Evolutionary conservation across 768 basidiomycete genomes (phyloP).

Genomic region (Kockovaella imperatae): DNA sequence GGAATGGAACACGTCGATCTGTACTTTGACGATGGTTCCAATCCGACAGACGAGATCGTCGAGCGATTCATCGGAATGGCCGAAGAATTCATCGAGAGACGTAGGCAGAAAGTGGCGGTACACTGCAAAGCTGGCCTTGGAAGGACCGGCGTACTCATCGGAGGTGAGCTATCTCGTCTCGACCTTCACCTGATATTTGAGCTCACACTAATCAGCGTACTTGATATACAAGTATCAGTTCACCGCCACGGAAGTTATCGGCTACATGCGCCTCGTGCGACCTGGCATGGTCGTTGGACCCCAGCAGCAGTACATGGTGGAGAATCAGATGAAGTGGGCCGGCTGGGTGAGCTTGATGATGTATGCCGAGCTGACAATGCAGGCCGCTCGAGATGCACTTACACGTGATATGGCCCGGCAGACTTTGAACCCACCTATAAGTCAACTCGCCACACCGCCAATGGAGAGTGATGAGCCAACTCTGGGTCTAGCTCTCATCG

Average conservation of each 20-base stretch:
- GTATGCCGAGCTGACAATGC: neutral
- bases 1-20: slow-evolving; percentile 48
- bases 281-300: slow-evolving; percentile 54
- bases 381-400: slow-evolving; percentile 30
- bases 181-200: neutral
- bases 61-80: slow-evolving; percentile 80
- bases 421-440: neutral
- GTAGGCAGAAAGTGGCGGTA: slow-evolving; percentile 74
- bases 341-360: slow-evolving; percentile 26
- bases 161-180: slow-evolving; percentile 44
- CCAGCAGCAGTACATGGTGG: slow-evolving; percentile 41
- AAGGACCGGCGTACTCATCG: slow-evolving; percentile 90
- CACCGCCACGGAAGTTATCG: slow-evolving; percentile 89
- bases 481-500: neutral
- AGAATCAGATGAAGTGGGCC: slow-evolving; percentile 41
- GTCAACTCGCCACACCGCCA: slow-evolving; percentile 26
- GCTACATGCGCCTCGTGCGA: slow-evolving; percentile 94
- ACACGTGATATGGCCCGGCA: slow-evolving; percentile 17
- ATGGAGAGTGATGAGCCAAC: slow-evolving; percentile 4
- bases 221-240: slow-evolving; percentile 98
- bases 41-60: slow-evolving; percentile 91
- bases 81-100: slow-evolving; percentile 62
- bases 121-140: slow-evolving; percentile 80
- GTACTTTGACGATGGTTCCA: slow-evolving; percentile 97
- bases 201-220: slow-evolving; percentile 60